Evolutionary conservation across 2,329 filamentous ascomycete species (phyloP).

Genomic region (Hymenoscyphus linearis): DNA sequence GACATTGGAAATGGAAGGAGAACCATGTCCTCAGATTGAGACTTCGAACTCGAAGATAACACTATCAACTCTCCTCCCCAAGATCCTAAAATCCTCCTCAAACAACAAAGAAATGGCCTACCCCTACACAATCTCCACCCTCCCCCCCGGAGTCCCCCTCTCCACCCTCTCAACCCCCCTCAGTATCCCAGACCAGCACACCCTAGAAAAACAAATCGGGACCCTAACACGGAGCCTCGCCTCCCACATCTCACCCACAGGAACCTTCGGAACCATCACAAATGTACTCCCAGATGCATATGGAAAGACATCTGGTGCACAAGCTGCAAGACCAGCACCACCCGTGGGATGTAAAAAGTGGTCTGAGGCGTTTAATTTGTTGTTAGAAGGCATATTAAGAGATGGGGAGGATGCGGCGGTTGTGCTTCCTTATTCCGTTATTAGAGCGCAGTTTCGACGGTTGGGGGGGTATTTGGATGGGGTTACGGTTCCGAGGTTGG

Average conservation of each 20-base stretch:
- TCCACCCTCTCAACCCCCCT: slow-evolving; percentile 26
- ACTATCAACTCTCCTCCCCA: slow-evolving; percentile 16
- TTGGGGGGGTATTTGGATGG: slow-evolving; percentile 46
- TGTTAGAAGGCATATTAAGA: slow-evolving; percentile 51
- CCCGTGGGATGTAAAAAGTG: slow-evolving; percentile 40
- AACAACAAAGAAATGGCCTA: slow-evolving; percentile 29
- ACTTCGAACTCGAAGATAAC: background rate
- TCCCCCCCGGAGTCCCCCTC: slow-evolving; percentile 21
- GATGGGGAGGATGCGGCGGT: slow-evolving; percentile 58
- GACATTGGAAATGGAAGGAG: slow-evolving; percentile 4
- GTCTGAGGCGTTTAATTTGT: slow-evolving; percentile 50
- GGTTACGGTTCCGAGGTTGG: slow-evolving; percentile 46
- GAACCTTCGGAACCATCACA: slow-evolving; percentile 28
- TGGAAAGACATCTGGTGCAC: background rate
- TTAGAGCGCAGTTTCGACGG: slow-evolving; percentile 47
- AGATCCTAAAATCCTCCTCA: slow-evolving; percentile 30
- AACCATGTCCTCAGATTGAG: slow-evolving; percentile 2
- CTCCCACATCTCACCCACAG: slow-evolving; percentile 24
- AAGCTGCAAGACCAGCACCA: slow-evolving; percentile 3
- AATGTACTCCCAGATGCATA: slow-evolving; percentile 23
- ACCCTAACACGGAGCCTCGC: slow-evolving; percentile 25
- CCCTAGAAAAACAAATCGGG: slow-evolving; percentile 29
- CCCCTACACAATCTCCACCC: slow-evolving; percentile 30
- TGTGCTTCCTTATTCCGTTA: slow-evolving; percentile 49
- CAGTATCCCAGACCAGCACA: slow-evolving; percentile 20